phyloP scores from a whole-genome alignment of 345 rosid genomes.

The Syzygium oleosum region DNA sequence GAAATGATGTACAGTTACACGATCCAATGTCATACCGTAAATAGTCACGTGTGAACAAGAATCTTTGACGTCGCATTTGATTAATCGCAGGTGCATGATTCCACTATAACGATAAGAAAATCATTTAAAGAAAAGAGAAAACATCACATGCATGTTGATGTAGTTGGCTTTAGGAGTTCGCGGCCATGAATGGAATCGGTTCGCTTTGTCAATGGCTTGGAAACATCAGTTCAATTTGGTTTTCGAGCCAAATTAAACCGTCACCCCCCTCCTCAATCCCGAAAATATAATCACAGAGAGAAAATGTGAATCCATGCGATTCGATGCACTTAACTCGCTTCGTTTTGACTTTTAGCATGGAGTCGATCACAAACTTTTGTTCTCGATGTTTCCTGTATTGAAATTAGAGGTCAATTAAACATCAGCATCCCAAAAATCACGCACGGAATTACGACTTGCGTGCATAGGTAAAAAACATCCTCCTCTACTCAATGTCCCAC shows the following conservation, averaged over 20 bases:
- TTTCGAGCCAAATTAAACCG: too few relatives aligned
- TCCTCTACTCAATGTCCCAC: neutral
- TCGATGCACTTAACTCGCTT: too few relatives aligned
- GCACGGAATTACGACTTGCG: neutral
- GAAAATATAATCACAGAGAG: fast-evolving
- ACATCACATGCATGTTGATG: neutral
- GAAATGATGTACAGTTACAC: too few relatives aligned
- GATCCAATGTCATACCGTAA: neutral
- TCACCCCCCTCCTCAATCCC: neutral
- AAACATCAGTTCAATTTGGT: neutral
- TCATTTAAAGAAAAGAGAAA: neutral
- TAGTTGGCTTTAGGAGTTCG: neutral
- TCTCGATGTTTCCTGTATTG: neutral
- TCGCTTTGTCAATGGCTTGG: neutral
- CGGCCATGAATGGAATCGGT: neutral
- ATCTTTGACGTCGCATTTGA: neutral
- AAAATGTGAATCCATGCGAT: too few relatives aligned
- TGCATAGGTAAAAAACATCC: neutral
- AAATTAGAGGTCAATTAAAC: neutral
- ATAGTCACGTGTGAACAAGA: too few relatives aligned
- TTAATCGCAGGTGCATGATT: too few relatives aligned
- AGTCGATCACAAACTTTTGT: neutral
- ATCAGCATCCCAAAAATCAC: neutral
- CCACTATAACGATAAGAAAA: too few relatives aligned
- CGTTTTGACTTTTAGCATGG: fast-evolving